phyloP scores from a whole-genome alignment of 495 filamentous ascomycete species.

The Thozetella sp. region DNA sequence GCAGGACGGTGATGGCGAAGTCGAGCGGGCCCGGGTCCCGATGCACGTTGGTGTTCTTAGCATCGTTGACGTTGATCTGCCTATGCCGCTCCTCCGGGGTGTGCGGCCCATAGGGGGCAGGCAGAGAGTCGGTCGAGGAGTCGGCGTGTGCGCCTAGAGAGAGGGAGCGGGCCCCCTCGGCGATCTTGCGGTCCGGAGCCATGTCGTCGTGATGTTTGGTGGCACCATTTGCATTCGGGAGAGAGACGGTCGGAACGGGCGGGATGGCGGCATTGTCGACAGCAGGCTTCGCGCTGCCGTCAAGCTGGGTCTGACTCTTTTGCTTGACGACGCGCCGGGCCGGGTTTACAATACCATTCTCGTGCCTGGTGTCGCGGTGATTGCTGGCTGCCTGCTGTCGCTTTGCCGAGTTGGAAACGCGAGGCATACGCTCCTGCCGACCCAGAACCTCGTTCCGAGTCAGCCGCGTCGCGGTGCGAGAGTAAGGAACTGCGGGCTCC shows the following conservation, averaged over 20 bases:
- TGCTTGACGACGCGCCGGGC: conserved; percentile 72
- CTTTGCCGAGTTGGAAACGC: conserved; percentile 65
- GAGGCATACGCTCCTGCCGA: conserved; percentile 69
- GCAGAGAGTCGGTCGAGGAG: conserved; percentile 46
- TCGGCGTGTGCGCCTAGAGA: conserved; percentile 51
- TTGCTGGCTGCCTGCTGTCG: conserved; percentile 65
- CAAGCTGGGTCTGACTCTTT: conserved; percentile 49
- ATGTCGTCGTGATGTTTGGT: conserved; percentile 36
- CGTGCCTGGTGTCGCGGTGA: conserved; percentile 78
- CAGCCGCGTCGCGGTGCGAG: conserved; percentile 28
- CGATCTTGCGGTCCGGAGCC: conserved; percentile 35
- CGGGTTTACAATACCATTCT: conserved; percentile 84
- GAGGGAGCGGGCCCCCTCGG: conserved; percentile 37
- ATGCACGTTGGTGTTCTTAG: conserved; percentile 67
- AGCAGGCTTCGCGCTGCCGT: conserved; percentile 23
- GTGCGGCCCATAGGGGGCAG: conserved; percentile 31
- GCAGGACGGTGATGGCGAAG: conserved; percentile 81
- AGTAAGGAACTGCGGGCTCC: conserved; percentile 8
- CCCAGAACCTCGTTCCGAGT: conserved; percentile 54
- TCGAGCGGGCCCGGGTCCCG: conserved; percentile 66
- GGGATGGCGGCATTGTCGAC: conserved; percentile 31
- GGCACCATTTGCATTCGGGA: conserved; percentile 33
- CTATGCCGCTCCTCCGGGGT: conserved; percentile 51
- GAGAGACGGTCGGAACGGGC: conserved; percentile 37
- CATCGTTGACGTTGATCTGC: conserved; percentile 64